Conservation (phyloP, 2,329 filamentous ascomycete genomes). For the Cadophora malorum region DNA sequence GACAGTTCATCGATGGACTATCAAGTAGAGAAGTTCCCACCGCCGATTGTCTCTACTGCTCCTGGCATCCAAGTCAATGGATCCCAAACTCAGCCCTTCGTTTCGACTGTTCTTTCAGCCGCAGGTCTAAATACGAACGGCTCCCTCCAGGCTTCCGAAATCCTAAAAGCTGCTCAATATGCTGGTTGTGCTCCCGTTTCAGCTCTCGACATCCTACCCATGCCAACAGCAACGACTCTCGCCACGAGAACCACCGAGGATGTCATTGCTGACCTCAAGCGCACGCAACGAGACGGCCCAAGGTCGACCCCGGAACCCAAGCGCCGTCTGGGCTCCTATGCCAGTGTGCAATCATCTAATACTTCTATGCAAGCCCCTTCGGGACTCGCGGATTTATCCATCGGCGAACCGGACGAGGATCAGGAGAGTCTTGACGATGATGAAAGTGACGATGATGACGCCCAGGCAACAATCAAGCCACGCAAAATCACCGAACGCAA, state of each 20-base stretch:
- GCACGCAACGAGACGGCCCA: not conserved
- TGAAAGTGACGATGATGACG: slow-evolving; percentile 32
- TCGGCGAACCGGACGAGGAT: slow-evolving; percentile 29
- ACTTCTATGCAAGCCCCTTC: slow-evolving; percentile 2
- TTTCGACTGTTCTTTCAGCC: not conserved
- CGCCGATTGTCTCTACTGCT: not conserved
- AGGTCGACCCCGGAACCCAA: not conserved
- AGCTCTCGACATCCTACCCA: not conserved
- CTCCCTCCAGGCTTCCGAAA: not conserved
- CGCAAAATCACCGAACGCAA: slow-evolving; percentile 55
- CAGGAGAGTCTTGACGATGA: slow-evolving; percentile 34
- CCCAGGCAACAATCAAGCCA: slow-evolving; percentile 44
- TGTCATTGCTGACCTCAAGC: slow-evolving; percentile 43
- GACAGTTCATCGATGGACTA: not conserved
- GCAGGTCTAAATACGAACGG: not conserved
- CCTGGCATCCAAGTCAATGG: not conserved
- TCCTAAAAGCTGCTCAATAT: slow-evolving; percentile 3
- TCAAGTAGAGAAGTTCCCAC: not conserved
- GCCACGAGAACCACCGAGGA: slow-evolving; percentile 39
- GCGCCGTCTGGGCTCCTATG: not conserved
- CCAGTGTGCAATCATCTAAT: not conserved
- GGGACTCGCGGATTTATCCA: not conserved
- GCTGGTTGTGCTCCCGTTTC: slow-evolving; percentile 15
- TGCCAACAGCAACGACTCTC: slow-evolving; percentile 30
- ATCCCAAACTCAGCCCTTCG: not conserved